Evolutionary conservation across 108 stramenopile species (phyloP).

Genomic region (Pelagomonas calceolata): DNA sequence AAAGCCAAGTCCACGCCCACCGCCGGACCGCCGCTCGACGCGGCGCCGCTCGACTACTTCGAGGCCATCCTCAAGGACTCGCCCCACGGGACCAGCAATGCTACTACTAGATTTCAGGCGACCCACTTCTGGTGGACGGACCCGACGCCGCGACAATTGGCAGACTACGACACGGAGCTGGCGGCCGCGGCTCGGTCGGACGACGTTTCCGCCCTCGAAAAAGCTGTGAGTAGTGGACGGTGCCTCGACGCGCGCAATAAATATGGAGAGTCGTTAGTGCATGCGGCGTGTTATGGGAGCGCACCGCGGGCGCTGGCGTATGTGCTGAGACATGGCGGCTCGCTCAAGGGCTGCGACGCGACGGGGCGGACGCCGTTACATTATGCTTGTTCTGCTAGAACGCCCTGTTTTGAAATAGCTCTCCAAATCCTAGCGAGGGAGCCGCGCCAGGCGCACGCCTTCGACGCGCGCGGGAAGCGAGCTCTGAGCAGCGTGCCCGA

Average conservation of each 20-base stretch:
- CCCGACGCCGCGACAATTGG: background rate
- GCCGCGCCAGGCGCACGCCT: background rate
- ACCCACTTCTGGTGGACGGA: background rate
- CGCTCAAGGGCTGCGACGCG: background rate
- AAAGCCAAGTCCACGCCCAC: too few species aligned
- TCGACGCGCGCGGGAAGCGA: background rate
- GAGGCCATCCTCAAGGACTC: too few species aligned
- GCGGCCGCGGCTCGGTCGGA: background rate
- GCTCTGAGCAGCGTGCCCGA: background rate
- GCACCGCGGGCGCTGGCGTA: background rate
- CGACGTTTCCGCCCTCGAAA: background rate
- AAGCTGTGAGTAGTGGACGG: background rate
- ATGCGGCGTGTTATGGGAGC: background rate
- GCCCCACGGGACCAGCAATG: too few species aligned
- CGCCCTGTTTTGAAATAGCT: background rate
- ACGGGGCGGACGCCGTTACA: background rate
- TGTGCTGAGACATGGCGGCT: background rate
- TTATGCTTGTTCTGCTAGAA: background rate
- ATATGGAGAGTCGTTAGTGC: background rate
- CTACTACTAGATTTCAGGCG: background rate
- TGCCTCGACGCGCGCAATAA: background rate
- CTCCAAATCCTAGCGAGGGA: background rate
- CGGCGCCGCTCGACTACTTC: too few species aligned
- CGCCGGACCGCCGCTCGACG: too few species aligned
- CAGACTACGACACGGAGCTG: background rate